Conservation (phyloP, 2,329 filamentous ascomycete species). For the Aspergillus quadricinctus region DNA sequence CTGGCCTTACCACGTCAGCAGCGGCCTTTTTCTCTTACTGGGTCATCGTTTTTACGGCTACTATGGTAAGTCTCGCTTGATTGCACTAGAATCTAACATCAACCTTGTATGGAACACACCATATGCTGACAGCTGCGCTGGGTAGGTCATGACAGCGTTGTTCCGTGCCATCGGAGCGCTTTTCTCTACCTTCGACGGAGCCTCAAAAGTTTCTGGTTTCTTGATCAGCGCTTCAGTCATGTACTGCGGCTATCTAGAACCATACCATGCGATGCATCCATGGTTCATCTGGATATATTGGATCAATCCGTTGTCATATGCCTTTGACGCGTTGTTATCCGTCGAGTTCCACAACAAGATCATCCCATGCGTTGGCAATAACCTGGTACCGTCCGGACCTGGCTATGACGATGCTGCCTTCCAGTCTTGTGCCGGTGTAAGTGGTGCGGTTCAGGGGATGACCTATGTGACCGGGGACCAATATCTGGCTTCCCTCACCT, state of each 20-base stretch:
- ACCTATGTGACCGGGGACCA: conserved; percentile 53
- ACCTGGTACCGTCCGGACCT: conserved; percentile 32
- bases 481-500: conserved; percentile 55
- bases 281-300: conserved; percentile 49
- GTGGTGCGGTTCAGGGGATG: conserved; percentile 50
- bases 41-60: conserved; percentile 48
- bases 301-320: conserved; percentile 38
- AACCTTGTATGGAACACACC: not conserved
- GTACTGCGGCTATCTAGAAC: conserved; percentile 43
- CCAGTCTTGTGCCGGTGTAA: conserved; percentile 48
- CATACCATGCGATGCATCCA: conserved; percentile 47
- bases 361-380: conserved; percentile 34
- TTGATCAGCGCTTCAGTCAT: conserved; percentile 34
- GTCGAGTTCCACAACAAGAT: conserved; percentile 35
- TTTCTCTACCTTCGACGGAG: conserved; percentile 55
- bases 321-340: conserved; percentile 34
- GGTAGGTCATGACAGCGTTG: conserved; percentile 53
- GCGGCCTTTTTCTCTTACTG: conserved; percentile 60
- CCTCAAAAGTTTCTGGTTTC: conserved; percentile 50
- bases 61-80: conserved; percentile 42
- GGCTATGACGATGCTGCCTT: conserved; percentile 23
- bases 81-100: not conserved
- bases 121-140: not conserved
- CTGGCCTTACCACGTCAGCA: conserved; percentile 50
- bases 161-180: conserved; percentile 55